Percentiles rank a stretch among this genome's conserved stretches.
phyloP scores from a whole-genome alignment of 2,329 filamentous ascomycete species.

The Geosmithia putterillii region DNA sequence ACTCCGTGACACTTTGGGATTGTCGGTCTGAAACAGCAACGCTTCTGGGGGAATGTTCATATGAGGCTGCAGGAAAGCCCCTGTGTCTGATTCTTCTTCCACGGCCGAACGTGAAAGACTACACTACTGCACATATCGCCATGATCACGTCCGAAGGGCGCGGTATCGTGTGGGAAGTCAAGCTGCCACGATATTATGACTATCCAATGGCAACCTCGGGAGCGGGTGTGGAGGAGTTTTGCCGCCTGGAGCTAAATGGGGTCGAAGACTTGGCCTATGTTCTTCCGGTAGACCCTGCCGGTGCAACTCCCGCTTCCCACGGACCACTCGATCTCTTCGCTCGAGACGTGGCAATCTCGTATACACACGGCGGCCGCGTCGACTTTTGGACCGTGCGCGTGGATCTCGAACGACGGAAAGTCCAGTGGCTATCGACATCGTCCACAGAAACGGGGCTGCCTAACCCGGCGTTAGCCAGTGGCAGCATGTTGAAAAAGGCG shows the following conservation, averaged over 20 bases:
- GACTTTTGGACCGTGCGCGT: conserved; percentile 79
- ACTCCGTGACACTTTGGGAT: conserved; percentile 68
- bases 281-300: conserved; percentile 77
- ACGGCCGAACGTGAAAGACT: conserved; percentile 40
- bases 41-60: conserved; percentile 37
- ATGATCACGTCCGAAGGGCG: conserved; percentile 68
- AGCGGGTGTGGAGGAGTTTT: conserved; percentile 48
- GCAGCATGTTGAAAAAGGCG: conserved; percentile 76
- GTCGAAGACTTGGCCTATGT: conserved; percentile 51
- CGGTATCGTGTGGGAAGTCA: conserved; percentile 72
- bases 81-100: conserved; percentile 72
- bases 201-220: conserved; percentile 10
- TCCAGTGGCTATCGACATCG: conserved; percentile 76
- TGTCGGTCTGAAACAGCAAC: conserved; percentile 47
- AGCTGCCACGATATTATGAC: conserved; percentile 37
- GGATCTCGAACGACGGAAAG: conserved; percentile 40
- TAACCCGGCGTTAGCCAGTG: conserved; percentile 67
- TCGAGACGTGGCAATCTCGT: conserved; percentile 75
- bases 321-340: conserved; percentile 80
- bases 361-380: conserved; percentile 61
- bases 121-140: conserved; percentile 57
- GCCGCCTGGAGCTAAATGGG: conserved; percentile 53
- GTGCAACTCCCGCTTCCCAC: conserved; percentile 55
- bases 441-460: conserved; percentile 66
- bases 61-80: conserved; percentile 54